These are phyloP conservation scores for Coriolopsis trogii DNA, from an alignment of 1,284 basidiomycete genomes.

Conservation along the genomic window DNA sequence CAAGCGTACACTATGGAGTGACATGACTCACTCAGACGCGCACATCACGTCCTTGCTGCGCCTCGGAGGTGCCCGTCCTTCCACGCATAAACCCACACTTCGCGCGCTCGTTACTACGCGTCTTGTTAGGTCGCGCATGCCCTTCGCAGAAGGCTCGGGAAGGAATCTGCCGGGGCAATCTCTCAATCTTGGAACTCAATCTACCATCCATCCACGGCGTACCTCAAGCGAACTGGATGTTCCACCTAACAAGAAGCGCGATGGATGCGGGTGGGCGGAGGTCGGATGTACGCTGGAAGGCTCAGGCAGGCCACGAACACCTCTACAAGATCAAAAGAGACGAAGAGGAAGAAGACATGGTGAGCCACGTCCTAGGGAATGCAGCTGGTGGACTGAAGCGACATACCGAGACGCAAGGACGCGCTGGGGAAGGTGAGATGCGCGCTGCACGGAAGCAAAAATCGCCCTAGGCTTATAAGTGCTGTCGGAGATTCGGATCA, in stretches of 20 bases:
- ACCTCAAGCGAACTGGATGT: constrained; percentile 57
- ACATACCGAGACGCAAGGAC: constrained; percentile 21
- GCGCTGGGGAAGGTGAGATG: constrained; percentile 25
- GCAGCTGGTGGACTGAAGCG: constrained; percentile 8
- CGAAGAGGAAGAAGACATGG: background rate
- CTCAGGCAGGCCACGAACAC: constrained; percentile 21
- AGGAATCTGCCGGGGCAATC: constrained; percentile 29
- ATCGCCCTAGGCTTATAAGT: constrained; percentile 18
- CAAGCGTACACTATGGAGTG: background rate
- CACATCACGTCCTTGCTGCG: background rate
- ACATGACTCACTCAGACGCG: background rate
- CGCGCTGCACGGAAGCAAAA: constrained; percentile 15
- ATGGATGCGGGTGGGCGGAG: constrained; percentile 69
- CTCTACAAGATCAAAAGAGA: background rate
- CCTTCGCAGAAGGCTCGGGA: constrained; percentile 48
- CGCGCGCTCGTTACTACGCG: constrained; percentile 70
- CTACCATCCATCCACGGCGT: constrained; percentile 21
- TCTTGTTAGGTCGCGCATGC: constrained; percentile 63
- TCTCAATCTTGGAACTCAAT: constrained; percentile 13
- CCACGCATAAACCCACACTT: constrained; percentile 67
- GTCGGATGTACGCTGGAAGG: constrained; percentile 68
- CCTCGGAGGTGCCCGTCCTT: constrained; percentile 41
- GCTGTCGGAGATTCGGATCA: constrained; percentile 31
- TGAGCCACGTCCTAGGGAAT: background rate
- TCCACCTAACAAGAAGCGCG: constrained; percentile 75